Evolutionary conservation across 106 monocot species (phyloP).

Genomic region (Posidonia australis): DNA sequence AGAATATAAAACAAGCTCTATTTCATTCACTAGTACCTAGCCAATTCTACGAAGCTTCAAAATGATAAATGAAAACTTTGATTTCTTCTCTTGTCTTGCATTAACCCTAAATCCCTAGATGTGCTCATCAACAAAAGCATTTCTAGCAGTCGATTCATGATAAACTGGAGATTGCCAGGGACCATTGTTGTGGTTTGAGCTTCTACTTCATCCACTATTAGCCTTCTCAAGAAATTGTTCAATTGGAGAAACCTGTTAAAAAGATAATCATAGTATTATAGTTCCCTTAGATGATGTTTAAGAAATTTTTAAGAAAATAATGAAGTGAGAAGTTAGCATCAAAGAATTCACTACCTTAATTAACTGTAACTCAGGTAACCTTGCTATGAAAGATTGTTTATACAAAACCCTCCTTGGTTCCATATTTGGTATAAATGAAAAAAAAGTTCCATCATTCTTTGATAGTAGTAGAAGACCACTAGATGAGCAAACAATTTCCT

Average conservation of each 20-base stretch:
- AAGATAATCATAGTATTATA: constrained; percentile 4
- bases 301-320: too few relatives aligned
- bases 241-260: constrained; percentile 65
- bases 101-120: constrained; percentile 82
- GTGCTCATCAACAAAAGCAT: constrained; percentile 54
- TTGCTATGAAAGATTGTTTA: constrained; percentile 88
- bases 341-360: constrained; percentile 53
- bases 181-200: constrained; percentile 75
- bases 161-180: constrained; percentile 75
- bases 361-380: constrained; percentile 89
- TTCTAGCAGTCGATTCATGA: constrained; percentile 48
- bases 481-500: too few relatives aligned
- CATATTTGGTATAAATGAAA: constrained; percentile 86
- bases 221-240: constrained; percentile 85
- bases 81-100: constrained; percentile 88
- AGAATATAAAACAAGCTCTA: too few relatives aligned
- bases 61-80: constrained; percentile 84
- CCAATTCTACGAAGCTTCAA: constrained; percentile 91
- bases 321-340: neutral
- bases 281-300: neutral
- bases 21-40: too few relatives aligned
- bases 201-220: constrained; percentile 72
- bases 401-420: constrained; percentile 89
- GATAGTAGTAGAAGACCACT: too few relatives aligned
- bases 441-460: too few relatives aligned